Evolutionary conservation across 345 rosid genomes (phyloP), one percentile per base, ranked within the genome.

Genomic region (Citrus glauca): DNA sequence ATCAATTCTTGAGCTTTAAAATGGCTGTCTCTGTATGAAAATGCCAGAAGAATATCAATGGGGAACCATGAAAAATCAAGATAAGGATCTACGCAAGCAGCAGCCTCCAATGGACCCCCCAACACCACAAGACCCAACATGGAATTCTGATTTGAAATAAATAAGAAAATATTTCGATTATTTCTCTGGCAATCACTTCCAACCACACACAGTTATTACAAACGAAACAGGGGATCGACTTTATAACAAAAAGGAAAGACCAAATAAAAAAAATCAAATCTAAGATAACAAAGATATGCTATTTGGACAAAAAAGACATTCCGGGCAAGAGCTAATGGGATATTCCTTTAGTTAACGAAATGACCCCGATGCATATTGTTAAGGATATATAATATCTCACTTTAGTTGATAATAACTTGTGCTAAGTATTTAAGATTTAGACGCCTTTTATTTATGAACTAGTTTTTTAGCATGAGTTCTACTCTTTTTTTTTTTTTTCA

Each of bases 31-130:
- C 19, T 30, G 11, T 74, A 57, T 57, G 74, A 74, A 78, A 75
- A 73, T 59, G 68, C 28, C 57, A 14, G 40, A 19, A 73, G 70
- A 73, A 69, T 69, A 71, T 62, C 35, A 55, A 60, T 1, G 48
- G 76, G 25, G 73, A 69, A 77, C 42, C 61, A 28, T 0, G 2
- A 42, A 25, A 73, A 66, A 2, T 4, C 28, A 62, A 69, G 73
- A 73, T 76, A 48, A 79, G 79, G 65, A 77, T 77, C 66, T 61
- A 11, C 40, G 61, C 30, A 72, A 56, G 80, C 70, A 63, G 80
- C 76, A 28, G 71, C 14, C 59, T 61, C 62, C 9, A 1, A 75
- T 38, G 83, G 86, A 56, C 77, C 66, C 60, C 74, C 30, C 48
- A 7, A 65, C 64, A 9, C 69, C 56, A 56, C 25, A n/a, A 13